Evolutionary conservation across 2,329 filamentous ascomycete species (phyloP), one percentile per base, ranked within the genome.

Genomic region (Didymella keratinophila): DNA sequence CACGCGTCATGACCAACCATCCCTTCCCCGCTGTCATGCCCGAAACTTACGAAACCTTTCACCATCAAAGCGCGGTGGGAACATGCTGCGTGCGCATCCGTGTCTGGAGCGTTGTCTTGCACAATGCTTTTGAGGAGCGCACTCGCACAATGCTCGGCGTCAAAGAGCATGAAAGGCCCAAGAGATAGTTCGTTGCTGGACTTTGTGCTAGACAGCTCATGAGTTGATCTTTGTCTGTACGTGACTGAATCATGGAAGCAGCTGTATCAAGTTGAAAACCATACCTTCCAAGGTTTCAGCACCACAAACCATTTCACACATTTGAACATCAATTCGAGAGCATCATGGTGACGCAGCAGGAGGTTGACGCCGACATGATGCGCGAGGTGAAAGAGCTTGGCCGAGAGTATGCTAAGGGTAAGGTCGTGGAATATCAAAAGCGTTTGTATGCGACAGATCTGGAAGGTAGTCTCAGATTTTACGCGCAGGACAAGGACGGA

Each of bases 1-100:
- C 23, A 43, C 42, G 45, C 52, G 46, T 20, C 36, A 39, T 18
- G 2, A 39, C 18, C 36, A 37, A 44, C 49, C 37, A 45, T 23
- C 18, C 8, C 37, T 53, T 27, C 37, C n/a, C n/a, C n/a, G n/a
- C 7, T 25, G 23, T 25, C 23, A 30, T 30, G 28, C 10, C 28
- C 10, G 28, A 10, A 9, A 4, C 4, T 10, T 30, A 11, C 28
- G 10, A 30, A 9, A 9, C 10, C 28, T 7, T 9, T 10, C 2
- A 9, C 28, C 28, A 11, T 10, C 28, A 9, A 10, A 30, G 28
- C 10, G 28, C 28, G 2, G 2, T 30, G 8, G 28, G n/a, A 30
- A 30, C 8, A 10, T 39, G 36, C 3, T 39, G 2, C 21, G 39
- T 12, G 39, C 14, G 7, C 39, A 1, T 11, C 21, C 14, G 21